Conservation (phyloP, 176 grass and related monocot genomes). For the Triticum timopheevii region DNA sequence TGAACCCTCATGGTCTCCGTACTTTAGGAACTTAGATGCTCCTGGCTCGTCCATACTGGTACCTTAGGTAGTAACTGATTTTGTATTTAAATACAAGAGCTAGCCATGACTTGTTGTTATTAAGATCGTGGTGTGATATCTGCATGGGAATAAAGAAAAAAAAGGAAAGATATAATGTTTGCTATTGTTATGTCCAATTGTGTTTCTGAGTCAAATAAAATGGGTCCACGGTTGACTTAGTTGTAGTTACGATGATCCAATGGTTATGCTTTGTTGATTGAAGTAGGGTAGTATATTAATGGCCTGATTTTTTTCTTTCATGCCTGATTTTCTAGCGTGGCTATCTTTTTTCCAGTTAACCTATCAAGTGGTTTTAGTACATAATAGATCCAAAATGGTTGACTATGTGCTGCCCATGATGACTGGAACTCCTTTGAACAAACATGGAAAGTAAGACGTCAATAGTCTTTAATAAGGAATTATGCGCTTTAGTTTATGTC, state of each 20-base stretch:
- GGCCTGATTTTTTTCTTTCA: neutral
- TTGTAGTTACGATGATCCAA: neutral
- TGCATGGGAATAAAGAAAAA: too few relatives aligned
- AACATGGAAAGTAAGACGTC: neutral
- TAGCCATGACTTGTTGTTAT: neutral
- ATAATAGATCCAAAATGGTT: neutral
- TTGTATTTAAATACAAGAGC: neutral
- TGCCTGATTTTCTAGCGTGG: neutral
- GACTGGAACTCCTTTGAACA: neutral
- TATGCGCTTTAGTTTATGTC: neutral
- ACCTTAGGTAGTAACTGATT: neutral
- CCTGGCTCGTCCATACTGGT: neutral
- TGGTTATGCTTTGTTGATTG: neutral
- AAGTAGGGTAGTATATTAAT: neutral
- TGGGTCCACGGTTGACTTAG: neutral
- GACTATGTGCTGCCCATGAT: neutral
- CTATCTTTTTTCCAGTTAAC: neutral
- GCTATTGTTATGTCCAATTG: neutral
- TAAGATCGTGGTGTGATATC: slow-evolving; percentile 7
- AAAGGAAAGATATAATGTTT: neutral
- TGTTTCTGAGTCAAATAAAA: neutral
- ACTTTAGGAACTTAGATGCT: slow-evolving; percentile 7
- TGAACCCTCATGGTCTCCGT: neutral
- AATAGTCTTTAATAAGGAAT: neutral
- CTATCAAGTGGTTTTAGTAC: neutral